Base-by-base conservation (phyloP, 2,329 filamentous ascomycete species). In the Phyllosticta capitalensis region DNA sequence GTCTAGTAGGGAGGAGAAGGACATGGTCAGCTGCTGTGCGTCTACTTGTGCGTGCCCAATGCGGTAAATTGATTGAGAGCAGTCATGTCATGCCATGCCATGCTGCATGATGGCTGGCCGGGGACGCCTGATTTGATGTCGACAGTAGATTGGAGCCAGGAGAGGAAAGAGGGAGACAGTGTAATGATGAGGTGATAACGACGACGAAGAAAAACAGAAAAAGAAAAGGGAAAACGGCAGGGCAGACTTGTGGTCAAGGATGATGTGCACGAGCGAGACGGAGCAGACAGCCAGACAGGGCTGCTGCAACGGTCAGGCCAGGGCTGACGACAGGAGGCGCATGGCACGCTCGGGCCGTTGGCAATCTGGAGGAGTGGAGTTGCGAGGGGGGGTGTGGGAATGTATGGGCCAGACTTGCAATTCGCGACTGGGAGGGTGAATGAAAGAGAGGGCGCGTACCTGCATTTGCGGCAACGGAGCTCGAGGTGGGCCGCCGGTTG, bases 381-480 rank as follows among this genome's bases (percentile, higher is more conserved):
- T n/a, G n/a, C n/a, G n/a, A n/a, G n/a, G 30, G 30, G 9, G 14
- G 30, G 30, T 10, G 30, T 14, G 38, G 7, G 33, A 56, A n/a
- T n/a, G n/a, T n/a, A n/a, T n/a, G n/a, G n/a, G n/a, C n/a, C n/a
- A n/a, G n/a, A n/a, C n/a, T n/a, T n/a, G n/a, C n/a, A n/a, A n/a
- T n/a, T n/a, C n/a, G n/a, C n/a, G n/a, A n/a, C n/a, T n/a, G n/a
- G n/a, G n/a, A n/a, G n/a, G n/a, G 53, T 52, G 56, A 65, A 59
- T 28, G 56, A 59, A 53, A 59, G 51, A 60, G 26, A 52, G n/a
- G 26, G 55, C 52, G 22, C 45, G 49, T 82, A 84, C 72, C 94
- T 85, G 80, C 94, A 99, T 76, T 92, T 96, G 70, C 92, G 90
- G 76, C 94, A 97, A 66, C 89, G 84, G 61, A 96, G 78, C 69